Conservation (phyloP, 2,329 filamentous ascomycete species). For the Trichoderma asperellum region DNA sequence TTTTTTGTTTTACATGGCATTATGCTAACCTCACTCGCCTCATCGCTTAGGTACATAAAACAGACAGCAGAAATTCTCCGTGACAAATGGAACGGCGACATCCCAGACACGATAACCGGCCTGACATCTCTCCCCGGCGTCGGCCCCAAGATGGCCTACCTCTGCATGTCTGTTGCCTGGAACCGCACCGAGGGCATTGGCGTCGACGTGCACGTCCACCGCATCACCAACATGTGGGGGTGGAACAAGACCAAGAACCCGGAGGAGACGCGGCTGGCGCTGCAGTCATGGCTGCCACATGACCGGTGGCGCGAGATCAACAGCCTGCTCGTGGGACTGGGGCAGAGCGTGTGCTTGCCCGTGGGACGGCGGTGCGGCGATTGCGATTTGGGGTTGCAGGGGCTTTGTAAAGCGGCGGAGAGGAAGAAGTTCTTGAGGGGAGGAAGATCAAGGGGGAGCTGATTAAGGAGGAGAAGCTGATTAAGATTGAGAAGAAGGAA, state of each 20-base stretch:
- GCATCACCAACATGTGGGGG: conserved; percentile 91
- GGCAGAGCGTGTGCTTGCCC: conserved; percentile 83
- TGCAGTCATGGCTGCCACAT: conserved; percentile 81
- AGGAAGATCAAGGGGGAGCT: conserved; percentile 49
- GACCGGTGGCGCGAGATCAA: conserved; percentile 95
- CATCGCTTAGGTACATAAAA: conserved; percentile 63
- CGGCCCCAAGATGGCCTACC: conserved; percentile 92
- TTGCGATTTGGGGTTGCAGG: conserved; percentile 76
- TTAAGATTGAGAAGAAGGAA: conserved; percentile 33
- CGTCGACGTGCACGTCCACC: conserved; percentile 92
- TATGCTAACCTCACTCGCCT: conserved; percentile 2
- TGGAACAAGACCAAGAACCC: conserved; percentile 83
- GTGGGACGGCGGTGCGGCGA: conserved; percentile 81
- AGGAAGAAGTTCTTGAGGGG: conserved; percentile 63
- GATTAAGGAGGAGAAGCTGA: conserved; percentile 33
- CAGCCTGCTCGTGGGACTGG: conserved; percentile 82
- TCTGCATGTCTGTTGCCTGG: conserved; percentile 78
- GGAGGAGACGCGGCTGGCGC: conserved; percentile 75
- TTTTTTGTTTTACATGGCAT: not conserved
- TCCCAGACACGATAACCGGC: conserved; percentile 76
- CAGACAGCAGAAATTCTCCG: conserved; percentile 72
- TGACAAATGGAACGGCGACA: conserved; percentile 73
- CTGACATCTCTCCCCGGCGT: conserved; percentile 81
- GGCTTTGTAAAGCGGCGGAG: conserved; percentile 76
- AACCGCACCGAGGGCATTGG: conserved; percentile 74